These are phyloP conservation scores for Scedosporium aurantiacum DNA, from an alignment of 2,329 filamentous ascomycete genomes.

Conservation along the genomic window DNA sequence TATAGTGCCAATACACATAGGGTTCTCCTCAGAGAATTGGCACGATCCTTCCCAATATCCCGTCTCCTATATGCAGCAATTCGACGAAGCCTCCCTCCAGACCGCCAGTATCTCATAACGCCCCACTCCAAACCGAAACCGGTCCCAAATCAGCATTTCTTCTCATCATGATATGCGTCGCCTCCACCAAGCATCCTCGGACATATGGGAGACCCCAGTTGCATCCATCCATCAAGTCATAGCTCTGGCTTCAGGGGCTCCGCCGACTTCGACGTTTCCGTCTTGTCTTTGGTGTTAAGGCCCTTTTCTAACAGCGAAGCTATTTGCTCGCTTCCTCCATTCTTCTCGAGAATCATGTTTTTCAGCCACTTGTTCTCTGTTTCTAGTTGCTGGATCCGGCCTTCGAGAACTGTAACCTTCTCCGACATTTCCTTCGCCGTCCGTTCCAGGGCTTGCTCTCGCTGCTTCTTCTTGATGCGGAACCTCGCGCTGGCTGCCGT, in stretches of 20 bases:
- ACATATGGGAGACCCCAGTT: background rate
- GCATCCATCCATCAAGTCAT: background rate
- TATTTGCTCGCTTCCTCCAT: constrained; percentile 45
- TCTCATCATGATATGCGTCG: background rate
- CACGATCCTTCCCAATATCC: background rate
- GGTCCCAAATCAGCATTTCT: background rate
- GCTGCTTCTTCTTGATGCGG: constrained; percentile 92
- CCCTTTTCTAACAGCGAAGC: constrained; percentile 38
- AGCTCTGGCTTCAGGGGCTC: background rate
- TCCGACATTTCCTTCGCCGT: constrained; percentile 75
- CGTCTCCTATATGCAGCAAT: background rate
- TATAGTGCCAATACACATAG: background rate
- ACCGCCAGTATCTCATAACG: background rate
- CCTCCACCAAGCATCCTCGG: background rate
- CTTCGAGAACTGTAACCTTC: constrained; percentile 63
- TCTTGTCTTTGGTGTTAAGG: constrained; percentile 21
- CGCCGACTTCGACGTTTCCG: constrained; percentile 2
- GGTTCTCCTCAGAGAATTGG: background rate
- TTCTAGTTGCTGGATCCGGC: constrained; percentile 64
- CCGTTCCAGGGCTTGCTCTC: constrained; percentile 74
- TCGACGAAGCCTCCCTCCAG: background rate
- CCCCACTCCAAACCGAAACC: background rate
- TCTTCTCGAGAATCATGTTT: constrained; percentile 73
- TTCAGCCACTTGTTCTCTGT: constrained; percentile 76
- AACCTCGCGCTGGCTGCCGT: constrained; percentile 82